These are phyloP conservation scores for Solanum chmielewskii DNA, from an alignment of 257 asterid genomes.

Conservation along the genomic window DNA sequence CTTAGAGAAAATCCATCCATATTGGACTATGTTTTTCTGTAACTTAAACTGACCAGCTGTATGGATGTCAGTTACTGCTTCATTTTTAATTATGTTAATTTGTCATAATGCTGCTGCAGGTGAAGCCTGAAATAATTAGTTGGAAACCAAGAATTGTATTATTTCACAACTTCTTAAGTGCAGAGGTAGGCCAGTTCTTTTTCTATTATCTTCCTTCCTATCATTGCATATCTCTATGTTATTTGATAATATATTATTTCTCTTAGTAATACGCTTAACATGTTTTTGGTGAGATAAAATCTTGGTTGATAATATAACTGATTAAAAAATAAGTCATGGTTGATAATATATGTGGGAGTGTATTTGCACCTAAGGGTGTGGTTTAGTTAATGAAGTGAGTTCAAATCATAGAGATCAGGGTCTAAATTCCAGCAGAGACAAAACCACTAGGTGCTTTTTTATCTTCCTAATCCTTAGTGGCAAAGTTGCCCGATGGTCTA, in stretches of 20 bases:
- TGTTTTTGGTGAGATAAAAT: background rate
- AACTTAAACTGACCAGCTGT: background rate
- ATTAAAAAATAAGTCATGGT: background rate
- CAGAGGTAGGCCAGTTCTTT: conserved; percentile 39
- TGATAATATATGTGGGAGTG: background rate
- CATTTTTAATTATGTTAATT: background rate
- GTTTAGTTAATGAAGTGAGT: background rate
- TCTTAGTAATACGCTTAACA: background rate
- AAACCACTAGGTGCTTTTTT: background rate
- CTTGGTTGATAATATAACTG: background rate
- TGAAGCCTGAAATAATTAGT: conserved; percentile 71
- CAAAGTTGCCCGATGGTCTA: background rate
- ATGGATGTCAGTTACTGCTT: background rate
- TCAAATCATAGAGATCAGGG: background rate
- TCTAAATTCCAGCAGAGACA: background rate
- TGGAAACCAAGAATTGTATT: conserved; percentile 69
- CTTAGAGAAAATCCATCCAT: background rate
- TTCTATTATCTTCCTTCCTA: background rate
- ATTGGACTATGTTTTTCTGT: background rate
- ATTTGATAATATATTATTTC: background rate
- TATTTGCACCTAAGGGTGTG: background rate
- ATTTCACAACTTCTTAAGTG: conserved; percentile 66
- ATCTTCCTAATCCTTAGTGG: background rate
- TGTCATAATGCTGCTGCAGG: conserved; percentile 27
- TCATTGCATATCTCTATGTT: background rate